Evolutionary conservation across 164 flowering plant genomes (phyloP), one percentile per base, ranked within the genome.

Genomic region (Brasenia schreberi): DNA sequence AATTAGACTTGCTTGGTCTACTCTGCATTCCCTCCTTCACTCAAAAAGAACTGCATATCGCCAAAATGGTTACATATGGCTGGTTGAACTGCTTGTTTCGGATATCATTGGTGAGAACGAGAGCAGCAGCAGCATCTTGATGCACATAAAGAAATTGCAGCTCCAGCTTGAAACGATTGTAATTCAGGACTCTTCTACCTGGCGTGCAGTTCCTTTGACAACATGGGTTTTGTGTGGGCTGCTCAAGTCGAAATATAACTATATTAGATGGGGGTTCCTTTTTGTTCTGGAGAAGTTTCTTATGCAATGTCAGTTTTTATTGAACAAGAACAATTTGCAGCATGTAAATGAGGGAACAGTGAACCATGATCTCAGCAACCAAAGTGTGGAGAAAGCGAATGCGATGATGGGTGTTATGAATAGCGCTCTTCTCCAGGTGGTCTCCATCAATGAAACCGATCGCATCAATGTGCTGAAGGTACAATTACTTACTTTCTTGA

Each of bases 21-120:
- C 86, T 59, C 76, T 95, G 69, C 99, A 95, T 81, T 89, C 97
- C 72, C 96, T 95, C 78, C 87, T 95, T 76, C 99, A 95, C 79
- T 92, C 99, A 19, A 89, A 88, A 68, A 83, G 90, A 70, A 66
- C 74, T 64, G 71, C 85, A 42, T 88, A 72, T 67, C 96, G 96
- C n/a, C 89, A 78, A 65, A 92, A 89, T 78, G 97, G 97, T 43
- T 92, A 90, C 73, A 79, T 80, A 71, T 95, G 99, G 99, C 76
- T 95, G 74, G 86, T 92, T 59, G 96, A 95, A 72, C 74, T 95
- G 78, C 92, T 95, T 62, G 81, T 87, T 49, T 80, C 88, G 12
- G 97, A 89, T 78, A 85, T 61, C 63, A 23, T 92, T 69, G 84
- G 82, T 63, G 82, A 79, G 69, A 81, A 79, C 60, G 75, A 75